phyloP scores from a whole-genome alignment of 163 green algal species.

The Chlamydomonas reinhardtii region DNA sequence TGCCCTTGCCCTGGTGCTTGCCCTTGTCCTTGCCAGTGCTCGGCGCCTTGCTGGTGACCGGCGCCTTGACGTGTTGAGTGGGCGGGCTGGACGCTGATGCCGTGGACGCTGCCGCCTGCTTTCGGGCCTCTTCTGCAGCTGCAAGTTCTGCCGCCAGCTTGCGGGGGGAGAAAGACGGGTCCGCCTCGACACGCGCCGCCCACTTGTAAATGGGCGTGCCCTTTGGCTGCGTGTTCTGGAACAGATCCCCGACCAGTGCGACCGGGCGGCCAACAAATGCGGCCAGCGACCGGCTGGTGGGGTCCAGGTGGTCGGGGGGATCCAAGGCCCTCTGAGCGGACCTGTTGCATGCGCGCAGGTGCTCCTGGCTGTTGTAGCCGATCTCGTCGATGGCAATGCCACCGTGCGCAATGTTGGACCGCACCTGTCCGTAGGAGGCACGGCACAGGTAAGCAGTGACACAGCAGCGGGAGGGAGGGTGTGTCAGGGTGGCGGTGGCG shows the following conservation, averaged over 20 bases:
- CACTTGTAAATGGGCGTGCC: not conserved
- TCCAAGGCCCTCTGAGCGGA: not conserved
- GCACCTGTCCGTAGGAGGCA: no score
- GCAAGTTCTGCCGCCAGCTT: not conserved
- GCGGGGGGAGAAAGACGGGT: not conserved
- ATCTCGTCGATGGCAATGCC: not conserved
- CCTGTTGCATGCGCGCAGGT: not conserved
- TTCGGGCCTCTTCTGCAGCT: not conserved
- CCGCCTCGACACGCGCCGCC: not conserved
- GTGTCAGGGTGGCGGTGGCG: no score
- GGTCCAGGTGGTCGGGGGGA: not conserved
- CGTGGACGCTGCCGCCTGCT: no score
- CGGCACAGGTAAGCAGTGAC: no score
- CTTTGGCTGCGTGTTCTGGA: not conserved
- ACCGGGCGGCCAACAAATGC: not conserved
- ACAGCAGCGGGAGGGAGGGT: no score
- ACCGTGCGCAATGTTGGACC: not conserved
- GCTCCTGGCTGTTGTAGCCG: not conserved
- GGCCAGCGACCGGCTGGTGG: not conserved
- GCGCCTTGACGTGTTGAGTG: no score
- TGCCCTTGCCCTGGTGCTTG: no score
- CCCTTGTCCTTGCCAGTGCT: no score
- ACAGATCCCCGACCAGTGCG: not conserved
- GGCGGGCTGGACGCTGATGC: no score
- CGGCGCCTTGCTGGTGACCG: not conserved